phyloP scores from a whole-genome alignment of 1,284 basidiomycete species.

The Bondarzewia mesenterica region DNA sequence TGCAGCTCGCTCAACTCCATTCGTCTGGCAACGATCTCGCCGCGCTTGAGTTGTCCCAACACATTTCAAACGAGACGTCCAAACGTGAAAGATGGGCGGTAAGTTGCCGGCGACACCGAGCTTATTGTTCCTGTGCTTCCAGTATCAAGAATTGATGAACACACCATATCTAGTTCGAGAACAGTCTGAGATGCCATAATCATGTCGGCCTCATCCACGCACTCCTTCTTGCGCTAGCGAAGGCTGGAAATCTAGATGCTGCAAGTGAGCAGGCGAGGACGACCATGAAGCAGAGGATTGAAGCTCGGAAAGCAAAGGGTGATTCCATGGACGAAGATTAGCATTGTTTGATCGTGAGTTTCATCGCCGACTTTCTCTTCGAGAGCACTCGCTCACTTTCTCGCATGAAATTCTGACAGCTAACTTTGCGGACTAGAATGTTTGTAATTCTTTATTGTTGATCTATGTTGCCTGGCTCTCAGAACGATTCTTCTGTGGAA shows the following conservation, averaged over 20 bases:
- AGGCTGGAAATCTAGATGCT: conserved; percentile 45
- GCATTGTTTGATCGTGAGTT: no score
- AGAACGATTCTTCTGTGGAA: no score
- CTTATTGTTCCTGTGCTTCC: conserved; percentile 15
- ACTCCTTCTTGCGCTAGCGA: conserved; percentile 60
- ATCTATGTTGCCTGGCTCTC: no score
- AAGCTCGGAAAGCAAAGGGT: conserved; percentile 30
- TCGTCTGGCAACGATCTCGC: conserved; percentile 33
- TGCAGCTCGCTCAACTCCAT: conserved; percentile 44
- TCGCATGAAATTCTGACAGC: no score
- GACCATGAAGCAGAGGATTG: conserved; percentile 44
- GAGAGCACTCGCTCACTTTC: no score
- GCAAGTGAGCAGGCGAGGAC: conserved; percentile 41
- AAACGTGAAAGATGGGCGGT: conserved; percentile 81
- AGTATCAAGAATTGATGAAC: neutral
- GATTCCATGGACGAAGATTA: neutral
- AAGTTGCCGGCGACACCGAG: conserved; percentile 22
- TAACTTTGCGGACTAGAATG: no score
- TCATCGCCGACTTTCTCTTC: no score
- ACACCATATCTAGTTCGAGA: conserved; percentile 55
- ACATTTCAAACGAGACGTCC: conserved; percentile 65
- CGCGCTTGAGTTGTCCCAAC: conserved; percentile 47
- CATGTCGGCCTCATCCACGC: conserved; percentile 75
- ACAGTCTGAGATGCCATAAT: conserved; percentile 75
- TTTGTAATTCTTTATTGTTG: no score